Conservation (phyloP, 1,284 basidiomycete species). For the Lignosus rhinocerotis region DNA sequence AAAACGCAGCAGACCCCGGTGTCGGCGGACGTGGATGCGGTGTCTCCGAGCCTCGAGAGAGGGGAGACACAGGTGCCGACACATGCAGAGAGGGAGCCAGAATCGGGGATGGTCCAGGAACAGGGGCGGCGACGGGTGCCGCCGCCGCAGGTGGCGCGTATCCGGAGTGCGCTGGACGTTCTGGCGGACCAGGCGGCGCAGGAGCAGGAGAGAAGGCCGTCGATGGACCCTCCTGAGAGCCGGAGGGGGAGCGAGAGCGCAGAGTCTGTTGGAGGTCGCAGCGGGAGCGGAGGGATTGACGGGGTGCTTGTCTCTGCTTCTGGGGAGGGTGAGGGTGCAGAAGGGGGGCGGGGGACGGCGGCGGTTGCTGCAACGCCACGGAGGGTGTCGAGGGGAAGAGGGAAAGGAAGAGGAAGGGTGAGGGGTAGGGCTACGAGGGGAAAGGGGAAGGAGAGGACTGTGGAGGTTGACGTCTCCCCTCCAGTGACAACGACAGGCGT, state of each 20-base stretch:
- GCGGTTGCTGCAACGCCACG: not conserved
- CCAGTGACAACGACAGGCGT: not conserved
- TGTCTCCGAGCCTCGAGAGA: too few species aligned
- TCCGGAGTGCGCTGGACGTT: constrained; percentile 57
- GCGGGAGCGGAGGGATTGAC: not conserved
- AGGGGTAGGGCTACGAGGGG: not conserved
- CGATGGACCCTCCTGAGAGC: constrained; percentile 9
- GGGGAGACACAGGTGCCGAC: too few species aligned
- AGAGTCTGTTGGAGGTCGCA: not conserved
- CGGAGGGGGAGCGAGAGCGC: constrained; percentile 6
- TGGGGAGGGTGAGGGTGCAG: not conserved
- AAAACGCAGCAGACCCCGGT: not conserved
- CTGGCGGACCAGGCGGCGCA: constrained; percentile 69
- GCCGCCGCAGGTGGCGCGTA: constrained; percentile 16
- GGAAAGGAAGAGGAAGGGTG: constrained; percentile 6
- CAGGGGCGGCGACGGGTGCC: not conserved
- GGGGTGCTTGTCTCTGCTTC: not conserved
- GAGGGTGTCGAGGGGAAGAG: not conserved
- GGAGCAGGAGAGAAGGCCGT: constrained; percentile 30
- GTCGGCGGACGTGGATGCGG: not conserved
- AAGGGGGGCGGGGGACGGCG: not conserved
- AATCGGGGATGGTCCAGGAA: not conserved
- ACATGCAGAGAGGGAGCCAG: not conserved
- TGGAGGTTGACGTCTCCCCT: not conserved
- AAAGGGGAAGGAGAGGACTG: not conserved